A percentile compares a stretch with the other conserved stretches of the same genome.
Evolutionary conservation across 257 asterid species (phyloP).

Genomic region (Mentha longifolia): DNA sequence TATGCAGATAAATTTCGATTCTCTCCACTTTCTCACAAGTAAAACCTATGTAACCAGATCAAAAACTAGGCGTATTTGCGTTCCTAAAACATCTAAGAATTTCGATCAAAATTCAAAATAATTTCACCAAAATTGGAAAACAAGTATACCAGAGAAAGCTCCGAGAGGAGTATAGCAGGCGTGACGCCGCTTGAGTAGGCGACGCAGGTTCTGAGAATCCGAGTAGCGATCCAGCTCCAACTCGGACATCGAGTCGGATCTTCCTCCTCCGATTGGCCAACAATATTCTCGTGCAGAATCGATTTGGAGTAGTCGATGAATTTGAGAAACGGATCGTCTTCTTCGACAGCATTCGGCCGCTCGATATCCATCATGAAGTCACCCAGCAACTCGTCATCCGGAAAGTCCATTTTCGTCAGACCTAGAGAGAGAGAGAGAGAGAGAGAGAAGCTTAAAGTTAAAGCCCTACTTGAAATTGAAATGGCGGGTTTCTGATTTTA

Average conservation of each 20-base stretch:
- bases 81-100: background rate
- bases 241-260: conserved; percentile 53
- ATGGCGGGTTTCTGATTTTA: conserved; percentile 32
- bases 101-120: background rate
- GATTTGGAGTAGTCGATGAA: conserved; percentile 69
- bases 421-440: conserved; percentile 27
- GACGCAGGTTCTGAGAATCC: conserved; percentile 74
- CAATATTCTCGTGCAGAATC: conserved; percentile 41
- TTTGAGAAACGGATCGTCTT: conserved; percentile 59
- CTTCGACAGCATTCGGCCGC: conserved; percentile 33
- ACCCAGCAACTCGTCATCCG: conserved; percentile 37
- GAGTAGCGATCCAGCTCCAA: conserved; percentile 86
- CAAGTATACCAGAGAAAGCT: conserved; percentile 69
- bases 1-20: background rate
- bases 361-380: conserved; percentile 43
- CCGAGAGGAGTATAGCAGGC: conserved; percentile 92
- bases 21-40: background rate
- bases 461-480: conserved; percentile 35
- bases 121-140: background rate
- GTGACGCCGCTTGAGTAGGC: conserved; percentile 94
- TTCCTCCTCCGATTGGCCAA: conserved; percentile 45
- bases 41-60: background rate
- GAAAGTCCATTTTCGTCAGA: conserved; percentile 36
- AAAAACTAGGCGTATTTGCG: background rate
- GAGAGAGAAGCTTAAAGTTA: conserved; percentile 24